Conservation (phyloP, 2,329 filamentous ascomycete genomes). For the Diaporthe vaccinii region DNA sequence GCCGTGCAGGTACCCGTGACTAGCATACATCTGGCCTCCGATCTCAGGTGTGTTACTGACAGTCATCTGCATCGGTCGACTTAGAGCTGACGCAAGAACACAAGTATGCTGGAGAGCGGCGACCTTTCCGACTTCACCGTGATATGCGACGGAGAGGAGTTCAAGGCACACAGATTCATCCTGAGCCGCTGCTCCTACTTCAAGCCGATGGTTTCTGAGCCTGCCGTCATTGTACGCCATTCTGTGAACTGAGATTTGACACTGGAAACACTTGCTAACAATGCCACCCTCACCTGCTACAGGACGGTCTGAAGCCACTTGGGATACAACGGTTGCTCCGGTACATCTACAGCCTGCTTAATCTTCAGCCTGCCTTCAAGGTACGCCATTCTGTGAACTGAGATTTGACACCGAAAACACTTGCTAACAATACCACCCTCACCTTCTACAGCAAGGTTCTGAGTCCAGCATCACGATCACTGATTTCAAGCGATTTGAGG, state of each 20-base stretch:
- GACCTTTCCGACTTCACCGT: conserved; percentile 6
- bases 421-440: neutral
- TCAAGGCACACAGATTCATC: neutral
- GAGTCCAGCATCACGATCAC: neutral
- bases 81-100: neutral
- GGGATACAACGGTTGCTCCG: too few relatives aligned
- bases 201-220: neutral
- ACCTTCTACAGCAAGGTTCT: neutral
- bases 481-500: conserved; percentile 11
- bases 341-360: too few relatives aligned
- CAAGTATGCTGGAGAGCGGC: neutral
- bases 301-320: too few relatives aligned
- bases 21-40: neutral
- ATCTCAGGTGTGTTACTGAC: neutral
- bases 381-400: neutral
- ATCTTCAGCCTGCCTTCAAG: neutral
- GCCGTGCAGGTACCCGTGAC: too few relatives aligned
- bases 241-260: neutral
- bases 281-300: neutral
- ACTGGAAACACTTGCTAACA: neutral
- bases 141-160: neutral
- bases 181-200: conserved; percentile 14
- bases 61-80: too few relatives aligned
- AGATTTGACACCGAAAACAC: neutral
- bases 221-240: neutral